phyloP scores from a whole-genome alignment of 2,329 filamentous ascomycete species.

The Fusarium zealandicum region DNA sequence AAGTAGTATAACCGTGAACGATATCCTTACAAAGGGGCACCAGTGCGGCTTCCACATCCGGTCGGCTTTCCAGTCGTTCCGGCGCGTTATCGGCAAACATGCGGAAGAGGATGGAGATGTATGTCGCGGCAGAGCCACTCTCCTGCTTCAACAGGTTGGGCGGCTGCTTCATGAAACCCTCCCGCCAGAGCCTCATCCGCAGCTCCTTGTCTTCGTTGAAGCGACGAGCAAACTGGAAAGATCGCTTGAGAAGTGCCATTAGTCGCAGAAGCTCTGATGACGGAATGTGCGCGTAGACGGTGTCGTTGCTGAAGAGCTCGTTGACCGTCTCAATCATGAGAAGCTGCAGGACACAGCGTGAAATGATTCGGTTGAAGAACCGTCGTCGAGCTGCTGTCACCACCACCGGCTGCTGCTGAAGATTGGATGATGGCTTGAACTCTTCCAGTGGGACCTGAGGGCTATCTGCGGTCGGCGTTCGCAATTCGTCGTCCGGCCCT shows the following conservation, averaged over 20 bases:
- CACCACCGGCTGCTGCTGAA: constrained; percentile 88
- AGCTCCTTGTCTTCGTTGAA: constrained; percentile 99
- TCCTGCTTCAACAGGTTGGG: constrained; percentile 98
- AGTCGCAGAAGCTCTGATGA: constrained; percentile 87
- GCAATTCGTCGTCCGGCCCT: constrained; percentile 45
- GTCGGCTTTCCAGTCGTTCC: constrained; percentile 79
- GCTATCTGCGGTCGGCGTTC: constrained; percentile 42
- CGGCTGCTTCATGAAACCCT: constrained; percentile 99
- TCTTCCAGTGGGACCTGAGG: constrained; percentile 74
- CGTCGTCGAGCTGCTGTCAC: constrained; percentile 91
- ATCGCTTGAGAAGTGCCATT: constrained; percentile 94
- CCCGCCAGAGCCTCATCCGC: constrained; percentile 90
- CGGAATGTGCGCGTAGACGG: constrained; percentile 92
- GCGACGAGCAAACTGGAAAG: constrained; percentile 92
- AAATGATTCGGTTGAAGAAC: constrained; percentile 99
- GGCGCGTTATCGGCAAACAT: constrained; percentile 94
- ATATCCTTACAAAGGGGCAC: constrained; percentile 97
- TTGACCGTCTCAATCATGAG: constrained; percentile 99
- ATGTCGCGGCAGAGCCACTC: constrained; percentile 88
- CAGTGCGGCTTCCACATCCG: constrained; percentile 87
- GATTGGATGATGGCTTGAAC: constrained; percentile 77
- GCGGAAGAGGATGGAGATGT: constrained; percentile 92
- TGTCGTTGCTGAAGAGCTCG: constrained; percentile 96
- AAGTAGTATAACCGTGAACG: constrained; percentile 79
- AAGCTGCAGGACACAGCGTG: constrained; percentile 94